Base-by-base conservation (phyloP, 148 eudicot species). In the Drosera capensis region DNA sequence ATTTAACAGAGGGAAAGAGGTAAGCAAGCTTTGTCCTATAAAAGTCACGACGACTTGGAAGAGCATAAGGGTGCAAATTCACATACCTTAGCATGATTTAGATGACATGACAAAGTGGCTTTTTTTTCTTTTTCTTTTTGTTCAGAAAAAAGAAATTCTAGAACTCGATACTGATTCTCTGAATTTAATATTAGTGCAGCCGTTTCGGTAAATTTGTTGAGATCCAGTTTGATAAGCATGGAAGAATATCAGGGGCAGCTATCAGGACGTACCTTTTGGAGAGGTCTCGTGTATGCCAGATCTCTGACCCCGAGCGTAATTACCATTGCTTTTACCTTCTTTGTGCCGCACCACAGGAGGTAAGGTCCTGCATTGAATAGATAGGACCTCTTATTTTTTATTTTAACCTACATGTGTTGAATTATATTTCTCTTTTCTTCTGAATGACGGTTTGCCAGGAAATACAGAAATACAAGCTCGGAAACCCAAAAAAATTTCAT, bases 161-260 rank as follows among this genome's bases (percentile, higher is more conserved):
- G 28, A 15, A n/a, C 14, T 26, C 25, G 21, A 16, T 25, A 25
- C 56, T 36, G 24, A 9, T 28, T 4, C 28, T 43, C 20, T 53
- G 24, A 43, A 45, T 19, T 48, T 62, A 38, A 36, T 50, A 24
- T 14, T 60, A 26, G 30, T 71, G 73, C 85, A 92, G 95, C 36
- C 99, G 99, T 56, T 92, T 92, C 31, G 99, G 99, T 55, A 92
- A 92, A 73, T 92, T 92, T 54, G 95, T 85, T 48, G 99, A 92
- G 76, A 85, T 92, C 57, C 99, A 92, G 46, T 92, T 92, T 62
- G 95, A 92, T 71, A 85, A 85, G 67, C 87, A 78, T 51, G 99
- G 99, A 55, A 78, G 94, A 76, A 92, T 92, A 71, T 92, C 99
- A 36, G 99, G 99, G 65, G 99, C 99, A 31, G 94, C 99, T 45